Base-by-base conservation (phyloP, 1,139 yeast genomes). In the Blastobotrys illinoisensis region DNA sequence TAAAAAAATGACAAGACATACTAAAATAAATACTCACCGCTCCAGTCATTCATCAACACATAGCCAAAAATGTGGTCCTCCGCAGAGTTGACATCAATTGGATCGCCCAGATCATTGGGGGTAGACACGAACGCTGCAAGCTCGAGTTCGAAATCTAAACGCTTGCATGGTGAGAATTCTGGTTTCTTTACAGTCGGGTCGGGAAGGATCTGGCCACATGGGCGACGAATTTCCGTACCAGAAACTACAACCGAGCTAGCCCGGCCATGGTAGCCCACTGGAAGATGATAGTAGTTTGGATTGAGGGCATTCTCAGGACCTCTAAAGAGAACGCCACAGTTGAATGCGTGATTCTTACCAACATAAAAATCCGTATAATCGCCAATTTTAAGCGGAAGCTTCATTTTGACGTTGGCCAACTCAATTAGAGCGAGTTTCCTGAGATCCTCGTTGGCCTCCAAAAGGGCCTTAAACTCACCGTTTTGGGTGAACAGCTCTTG, bases 251-350 rank as follows among this genome's bases (percentile, higher is more conserved):
- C 61, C 1, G 66, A 61, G 21, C 62, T 58, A 13, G 67, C 65
- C 28, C 68, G 57, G n/a, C 68, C 68, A 32, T 65, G 67, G 48
- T 65, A 65, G 5, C 66, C 68, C 6, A 65, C 66, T 1, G 68
- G 68, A 13, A 62, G 46, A 43, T 62, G 65, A 44, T 58, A 55
- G 52, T 62, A 64, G 53, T 64, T 64, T 24, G 64, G 66, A 26
- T 62, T 60, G 19, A 64, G 56, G 1, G 67, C 68, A 44, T 60
- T 62, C 9, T 60, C 57, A 9, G 63, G 62, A 9, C 61, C 64
- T 20, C 67, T 52, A 45, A 64, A 63, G 16, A 64, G 51, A 14
- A 60, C 58, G 1, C 67, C 67, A 45, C 65, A 62, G 51, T 64
- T 64, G 54, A 55, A 60, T 5, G 67, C 67, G 44, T 64, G 67